phyloP scores from a whole-genome alignment of 495 filamentous ascomycete species.

The Aspergillus nanangensis region DNA sequence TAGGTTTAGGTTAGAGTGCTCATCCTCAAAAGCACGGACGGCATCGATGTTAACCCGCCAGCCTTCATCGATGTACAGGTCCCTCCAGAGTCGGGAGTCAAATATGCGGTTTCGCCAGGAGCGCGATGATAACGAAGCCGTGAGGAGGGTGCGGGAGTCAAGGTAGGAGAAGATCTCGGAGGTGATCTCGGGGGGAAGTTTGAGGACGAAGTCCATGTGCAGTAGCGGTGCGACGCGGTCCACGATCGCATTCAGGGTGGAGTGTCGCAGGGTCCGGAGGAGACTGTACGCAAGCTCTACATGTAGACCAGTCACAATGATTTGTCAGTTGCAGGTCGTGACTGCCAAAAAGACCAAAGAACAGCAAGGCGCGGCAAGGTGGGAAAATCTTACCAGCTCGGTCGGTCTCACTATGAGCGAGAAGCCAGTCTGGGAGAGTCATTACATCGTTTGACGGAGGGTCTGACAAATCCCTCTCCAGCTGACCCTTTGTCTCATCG shows the following conservation, averaged over 20 bases:
- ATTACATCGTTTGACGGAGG: conserved; percentile 32
- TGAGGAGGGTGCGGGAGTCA: conserved; percentile 68
- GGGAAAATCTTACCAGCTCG: conserved; percentile 44
- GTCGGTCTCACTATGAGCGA: conserved; percentile 47
- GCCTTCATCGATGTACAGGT: conserved; percentile 75
- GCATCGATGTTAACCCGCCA: conserved; percentile 70
- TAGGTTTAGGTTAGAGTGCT: conserved; percentile 40
- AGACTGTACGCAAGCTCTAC: conserved; percentile 52
- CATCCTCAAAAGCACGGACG: conserved; percentile 62
- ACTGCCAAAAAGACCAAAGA: not conserved
- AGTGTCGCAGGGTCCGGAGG: conserved; percentile 69
- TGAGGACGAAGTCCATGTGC: conserved; percentile 84
- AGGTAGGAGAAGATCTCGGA: conserved; percentile 85
- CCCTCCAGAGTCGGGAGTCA: conserved; percentile 82
- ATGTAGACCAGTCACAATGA: no score
- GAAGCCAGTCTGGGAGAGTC: conserved; percentile 48
- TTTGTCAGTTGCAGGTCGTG: no score
- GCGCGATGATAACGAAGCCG: conserved; percentile 71
- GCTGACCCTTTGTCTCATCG: conserved; percentile 56
- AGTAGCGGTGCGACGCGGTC: conserved; percentile 70
- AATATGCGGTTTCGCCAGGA: conserved; percentile 78
- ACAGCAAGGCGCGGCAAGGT: not conserved
- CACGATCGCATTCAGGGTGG: conserved; percentile 71
- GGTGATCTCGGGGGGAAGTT: conserved; percentile 84
- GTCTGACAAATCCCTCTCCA: conserved; percentile 39